Evolutionary conservation across 495 filamentous ascomycete genomes (phyloP).

Genomic region (Sordaria brevicollis): DNA sequence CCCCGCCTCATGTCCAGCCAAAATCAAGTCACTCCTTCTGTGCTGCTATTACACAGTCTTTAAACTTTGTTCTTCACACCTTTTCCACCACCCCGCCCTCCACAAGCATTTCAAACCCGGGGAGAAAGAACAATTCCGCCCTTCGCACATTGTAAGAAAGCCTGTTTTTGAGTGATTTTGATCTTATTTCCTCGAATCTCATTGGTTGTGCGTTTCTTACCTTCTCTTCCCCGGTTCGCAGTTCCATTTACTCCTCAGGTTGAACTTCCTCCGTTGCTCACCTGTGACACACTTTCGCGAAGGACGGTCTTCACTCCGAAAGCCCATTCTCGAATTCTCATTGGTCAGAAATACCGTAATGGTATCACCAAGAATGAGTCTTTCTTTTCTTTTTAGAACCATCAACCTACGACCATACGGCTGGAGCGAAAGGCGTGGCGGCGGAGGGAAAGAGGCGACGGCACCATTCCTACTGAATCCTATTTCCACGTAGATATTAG

Average conservation of each 20-base stretch:
- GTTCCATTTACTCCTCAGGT: not conserved
- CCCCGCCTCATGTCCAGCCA: not conserved
- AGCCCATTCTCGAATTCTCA: not conserved
- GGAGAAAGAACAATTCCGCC: not conserved
- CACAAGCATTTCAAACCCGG: not conserved
- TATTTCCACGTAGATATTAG: not conserved
- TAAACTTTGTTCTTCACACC: not conserved
- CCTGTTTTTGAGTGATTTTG: not conserved
- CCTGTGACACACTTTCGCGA: not conserved
- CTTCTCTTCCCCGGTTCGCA: not conserved
- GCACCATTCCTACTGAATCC: not conserved
- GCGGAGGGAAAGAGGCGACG: not conserved
- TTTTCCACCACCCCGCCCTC: not conserved
- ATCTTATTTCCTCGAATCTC: not conserved
- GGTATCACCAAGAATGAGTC: not conserved
- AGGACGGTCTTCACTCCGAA: not conserved
- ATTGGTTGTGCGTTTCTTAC: not conserved
- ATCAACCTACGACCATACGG: not conserved
- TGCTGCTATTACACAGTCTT: not conserved
- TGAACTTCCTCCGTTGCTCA: not conserved
- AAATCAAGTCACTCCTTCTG: not conserved
- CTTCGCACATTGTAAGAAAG: not conserved
- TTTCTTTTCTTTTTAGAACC: too few species aligned
- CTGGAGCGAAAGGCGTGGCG: not conserved
- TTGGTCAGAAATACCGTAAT: not conserved